phyloP scores from a whole-genome alignment of 1,139 yeast genomes.

The Geotrichum australiense region DNA sequence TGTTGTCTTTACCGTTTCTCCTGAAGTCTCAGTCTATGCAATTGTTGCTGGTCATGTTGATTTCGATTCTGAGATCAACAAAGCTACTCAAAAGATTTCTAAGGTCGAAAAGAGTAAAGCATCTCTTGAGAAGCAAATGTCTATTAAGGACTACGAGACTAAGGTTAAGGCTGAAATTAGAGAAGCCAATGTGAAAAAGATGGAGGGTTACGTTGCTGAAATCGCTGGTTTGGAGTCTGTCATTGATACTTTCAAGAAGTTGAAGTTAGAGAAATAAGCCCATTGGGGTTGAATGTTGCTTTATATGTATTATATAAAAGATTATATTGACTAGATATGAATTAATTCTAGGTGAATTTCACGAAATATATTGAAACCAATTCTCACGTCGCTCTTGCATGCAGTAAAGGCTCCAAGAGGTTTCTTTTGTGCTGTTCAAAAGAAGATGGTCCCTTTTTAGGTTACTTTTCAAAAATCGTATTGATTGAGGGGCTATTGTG shows the following conservation, averaged over 20 bases:
- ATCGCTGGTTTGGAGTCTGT: constrained; percentile 57
- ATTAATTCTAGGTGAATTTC: too few species aligned
- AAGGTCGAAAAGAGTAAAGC: constrained; percentile 46
- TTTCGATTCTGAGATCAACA: constrained; percentile 79
- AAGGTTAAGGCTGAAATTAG: constrained; percentile 81
- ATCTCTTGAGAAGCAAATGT: constrained; percentile 52
- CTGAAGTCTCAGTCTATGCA: constrained; percentile 78
- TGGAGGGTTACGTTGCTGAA: constrained; percentile 73
- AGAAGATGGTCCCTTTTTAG: too few species aligned
- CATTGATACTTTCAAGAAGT: constrained; percentile 37
- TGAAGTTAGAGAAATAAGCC: constrained; percentile 27
- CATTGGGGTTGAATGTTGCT: neutral
- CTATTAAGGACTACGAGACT: constrained; percentile 71
- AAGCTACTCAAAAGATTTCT: constrained; percentile 69
- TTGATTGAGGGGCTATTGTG: too few species aligned
- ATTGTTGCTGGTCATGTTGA: constrained; percentile 93
- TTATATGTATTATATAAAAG: constrained; percentile 1
- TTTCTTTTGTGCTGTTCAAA: too few species aligned
- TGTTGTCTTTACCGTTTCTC: constrained; percentile 73
- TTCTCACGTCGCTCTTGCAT: too few species aligned
- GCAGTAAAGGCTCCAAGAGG: too few species aligned
- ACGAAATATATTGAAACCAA: too few species aligned
- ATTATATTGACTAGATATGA: neutral
- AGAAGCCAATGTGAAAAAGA: constrained; percentile 62
- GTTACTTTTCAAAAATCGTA: too few species aligned